These are phyloP conservation scores for Dactylella cylindrospora DNA, from an alignment of 2,329 filamentous ascomycete species.

Conservation along the genomic window DNA sequence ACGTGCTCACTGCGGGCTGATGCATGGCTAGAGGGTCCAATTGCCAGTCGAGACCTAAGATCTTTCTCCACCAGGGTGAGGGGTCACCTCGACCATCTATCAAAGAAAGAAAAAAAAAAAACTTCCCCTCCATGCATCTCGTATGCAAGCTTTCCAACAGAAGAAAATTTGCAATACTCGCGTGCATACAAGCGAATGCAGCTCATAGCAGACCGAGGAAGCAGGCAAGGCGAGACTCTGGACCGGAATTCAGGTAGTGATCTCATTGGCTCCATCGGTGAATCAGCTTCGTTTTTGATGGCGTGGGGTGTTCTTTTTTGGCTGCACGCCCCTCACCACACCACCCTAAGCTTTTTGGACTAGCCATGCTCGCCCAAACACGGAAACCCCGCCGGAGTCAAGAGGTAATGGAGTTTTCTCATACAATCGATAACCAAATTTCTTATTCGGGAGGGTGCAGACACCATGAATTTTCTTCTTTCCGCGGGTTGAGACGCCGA, in stretches of 20 bases:
- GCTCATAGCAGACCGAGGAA: slow-evolving; percentile 15
- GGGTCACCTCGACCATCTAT: slow-evolving; percentile 8
- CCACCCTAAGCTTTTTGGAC: slow-evolving; percentile 36
- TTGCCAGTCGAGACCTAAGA: slow-evolving; percentile 7
- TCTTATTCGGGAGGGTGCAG: slow-evolving; percentile 32
- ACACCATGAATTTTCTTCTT: slow-evolving; percentile 32
- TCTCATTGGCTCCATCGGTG: no score
- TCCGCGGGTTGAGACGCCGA: not conserved
- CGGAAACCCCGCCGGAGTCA: slow-evolving; percentile 41
- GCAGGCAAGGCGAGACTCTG: no score
- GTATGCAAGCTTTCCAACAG: slow-evolving; percentile 6
- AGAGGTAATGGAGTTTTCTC: slow-evolving; percentile 10
- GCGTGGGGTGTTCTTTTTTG: no score
- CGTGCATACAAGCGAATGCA: slow-evolving; percentile 14
- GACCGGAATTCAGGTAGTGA: no score
- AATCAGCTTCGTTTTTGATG: no score
- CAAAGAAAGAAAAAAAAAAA: slow-evolving; percentile 6
- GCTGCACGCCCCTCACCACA: no score
- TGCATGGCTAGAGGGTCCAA: not conserved
- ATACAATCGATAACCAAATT: slow-evolving; percentile 14
- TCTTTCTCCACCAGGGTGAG: slow-evolving; percentile 5
- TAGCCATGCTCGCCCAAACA: slow-evolving; percentile 31
- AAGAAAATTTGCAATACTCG: slow-evolving; percentile 11
- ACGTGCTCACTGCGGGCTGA: not conserved
- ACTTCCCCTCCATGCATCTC: slow-evolving; percentile 11